phyloP scores from a whole-genome alignment of 169 alveolate species.

The Plasmodium cynomolgi region DNA sequence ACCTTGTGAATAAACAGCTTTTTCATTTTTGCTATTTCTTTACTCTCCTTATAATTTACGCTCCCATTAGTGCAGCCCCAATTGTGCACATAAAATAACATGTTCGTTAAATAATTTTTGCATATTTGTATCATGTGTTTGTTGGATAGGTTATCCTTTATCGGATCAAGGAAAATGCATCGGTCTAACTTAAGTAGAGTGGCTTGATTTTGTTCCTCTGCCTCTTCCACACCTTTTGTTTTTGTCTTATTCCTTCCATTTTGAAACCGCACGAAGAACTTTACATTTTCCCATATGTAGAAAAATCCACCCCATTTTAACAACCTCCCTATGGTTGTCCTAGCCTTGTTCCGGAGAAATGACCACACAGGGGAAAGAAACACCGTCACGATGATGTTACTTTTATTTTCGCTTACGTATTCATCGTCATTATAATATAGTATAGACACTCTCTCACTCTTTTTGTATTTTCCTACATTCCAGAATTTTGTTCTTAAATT shows the following conservation, averaged over 20 bases:
- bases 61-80: background rate
- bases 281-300: background rate
- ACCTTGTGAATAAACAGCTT: constrained; percentile 1
- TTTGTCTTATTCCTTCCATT: background rate
- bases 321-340: background rate
- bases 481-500: background rate
- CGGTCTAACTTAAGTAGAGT: constrained; percentile 8
- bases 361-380: constrained; percentile 12
- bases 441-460: background rate
- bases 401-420: background rate
- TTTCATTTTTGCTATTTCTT: constrained; percentile 21
- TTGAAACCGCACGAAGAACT: background rate
- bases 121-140: constrained; percentile 42
- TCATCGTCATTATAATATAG: constrained; percentile 19
- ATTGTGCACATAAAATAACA: constrained; percentile 7
- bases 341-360: background rate
- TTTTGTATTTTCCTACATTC: background rate
- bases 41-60: background rate
- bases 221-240: background rate
- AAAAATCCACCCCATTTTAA: background rate
- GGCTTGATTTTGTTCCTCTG: background rate
- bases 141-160: constrained; percentile 4
- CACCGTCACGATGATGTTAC: background rate
- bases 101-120: constrained; percentile 21
- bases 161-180: constrained; percentile 11